Evolutionary conservation across 805 yeast genomes (phyloP).

Genomic region (Ogataea methanolica): DNA sequence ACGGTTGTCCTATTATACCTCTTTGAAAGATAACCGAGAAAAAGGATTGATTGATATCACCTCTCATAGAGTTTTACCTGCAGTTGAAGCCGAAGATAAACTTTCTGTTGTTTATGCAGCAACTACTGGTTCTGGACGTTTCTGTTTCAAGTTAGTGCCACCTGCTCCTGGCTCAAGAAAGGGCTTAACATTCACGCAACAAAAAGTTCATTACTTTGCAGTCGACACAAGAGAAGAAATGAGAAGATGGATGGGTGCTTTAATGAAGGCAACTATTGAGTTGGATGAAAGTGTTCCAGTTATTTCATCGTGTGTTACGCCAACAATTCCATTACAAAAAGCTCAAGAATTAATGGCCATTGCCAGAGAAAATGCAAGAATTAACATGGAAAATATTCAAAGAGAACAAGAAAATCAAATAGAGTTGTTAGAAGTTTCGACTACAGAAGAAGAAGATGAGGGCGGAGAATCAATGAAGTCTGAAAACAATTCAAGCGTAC

Average conservation of each 20-base stretch:
- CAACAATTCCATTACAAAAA: conserved; percentile 82
- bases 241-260: conserved; percentile 92
- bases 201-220: conserved; percentile 92
- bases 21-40: conserved; percentile 75
- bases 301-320: conserved; percentile 87
- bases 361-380: conserved; percentile 69
- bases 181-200: conserved; percentile 94
- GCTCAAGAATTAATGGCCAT: conserved; percentile 85
- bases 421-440: conserved; percentile 7
- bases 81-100: conserved; percentile 73
- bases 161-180: conserved; percentile 97
- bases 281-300: conserved; percentile 91
- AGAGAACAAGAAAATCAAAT: conserved; percentile 23
- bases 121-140: conserved; percentile 89
- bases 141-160: conserved; percentile 87
- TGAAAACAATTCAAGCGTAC: conserved; percentile 10
- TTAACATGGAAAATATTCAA: conserved; percentile 45
- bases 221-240: conserved; percentile 88
- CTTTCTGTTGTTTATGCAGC: conserved; percentile 82
- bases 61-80: conserved; percentile 85
- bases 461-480: conserved; percentile 8
- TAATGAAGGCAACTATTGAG: conserved; percentile 94
- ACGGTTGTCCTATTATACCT: conserved; percentile 79
- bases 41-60: conserved; percentile 94
- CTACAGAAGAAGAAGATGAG: conserved; percentile 13